Base-by-base conservation (phyloP, 2,329 filamentous ascomycete species). In the Allantophomopsis cytisporea region DNA sequence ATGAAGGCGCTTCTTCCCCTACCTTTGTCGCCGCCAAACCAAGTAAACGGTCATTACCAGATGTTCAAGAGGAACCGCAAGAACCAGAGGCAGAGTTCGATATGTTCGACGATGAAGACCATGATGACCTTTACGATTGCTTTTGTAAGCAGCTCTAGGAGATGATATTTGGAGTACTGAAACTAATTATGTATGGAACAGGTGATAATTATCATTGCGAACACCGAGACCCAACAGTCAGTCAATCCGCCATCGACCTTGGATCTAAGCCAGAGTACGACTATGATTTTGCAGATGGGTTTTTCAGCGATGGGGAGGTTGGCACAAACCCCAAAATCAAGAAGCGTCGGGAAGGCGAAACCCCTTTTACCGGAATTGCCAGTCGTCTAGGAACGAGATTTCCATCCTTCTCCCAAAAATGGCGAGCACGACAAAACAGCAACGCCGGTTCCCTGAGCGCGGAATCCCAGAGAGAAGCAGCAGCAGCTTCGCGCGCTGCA, bases 51-150 rank as follows among this genome's bases (percentile, higher is more conserved):
- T 71, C 69, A 39, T 66, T 95, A 45, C 82, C 85, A 13, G 83
- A 91, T 51, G 82, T 95, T 15, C 74, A 87, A 52, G 88, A 95
- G 58, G 87, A 94, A 52, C 78, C 82, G 2, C 61, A 77, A 33
- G 82, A 88, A 56, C 72, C 71, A 39, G 82, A 82, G 16, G 73
- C 78, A 20, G 68, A 70, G 39, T 65, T 67, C 37, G 61, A 69
- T 43, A 65, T 68, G 42, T 59, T 65, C 36, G 55, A 68, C 36
- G 57, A 69, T 20, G 65, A 71, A 43, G 62, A 69, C 34, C 60
- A 62, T 36, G 60, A 68, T 38, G 62, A 65, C 35, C 62, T 77
- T 33, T 76, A 77, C 51, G 68, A 77, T 52, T 89, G 83, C 59
- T 71, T 85, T 52, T 86, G 84, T 88, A 76, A 61, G 81, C 76